These are phyloP conservation scores for Rosa rugosa DNA, from an alignment of 306 rosid genomes.

Conservation along the genomic window DNA sequence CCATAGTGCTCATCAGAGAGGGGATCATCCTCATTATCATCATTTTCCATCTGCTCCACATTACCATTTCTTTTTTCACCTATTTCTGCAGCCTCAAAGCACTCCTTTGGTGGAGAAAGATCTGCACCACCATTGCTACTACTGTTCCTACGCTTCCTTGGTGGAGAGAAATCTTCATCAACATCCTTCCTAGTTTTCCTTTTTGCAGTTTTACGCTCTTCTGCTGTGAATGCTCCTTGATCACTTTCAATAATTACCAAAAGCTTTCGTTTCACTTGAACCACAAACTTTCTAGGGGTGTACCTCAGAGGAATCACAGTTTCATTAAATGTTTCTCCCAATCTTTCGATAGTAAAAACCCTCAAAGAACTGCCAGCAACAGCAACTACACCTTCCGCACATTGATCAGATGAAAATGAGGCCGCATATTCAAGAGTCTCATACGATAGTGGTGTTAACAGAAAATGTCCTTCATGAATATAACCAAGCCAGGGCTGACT, in stretches of 20 bases:
- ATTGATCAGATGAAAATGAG: constrained; percentile 91
- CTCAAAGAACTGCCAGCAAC: constrained; percentile 91
- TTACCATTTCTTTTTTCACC: constrained; percentile 81
- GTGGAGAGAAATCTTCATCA: background rate
- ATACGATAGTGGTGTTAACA: constrained; percentile 91
- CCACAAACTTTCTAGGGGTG: constrained; percentile 94
- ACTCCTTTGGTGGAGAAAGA: constrained; percentile 40
- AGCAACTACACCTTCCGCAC: constrained; percentile 95
- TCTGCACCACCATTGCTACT: background rate
- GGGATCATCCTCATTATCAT: constrained; percentile 86
- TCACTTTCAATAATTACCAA: constrained; percentile 92
- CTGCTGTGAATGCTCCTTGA: constrained; percentile 86
- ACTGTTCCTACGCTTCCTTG: background rate
- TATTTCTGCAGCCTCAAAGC: constrained; percentile 74
- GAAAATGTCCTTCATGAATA: constrained; percentile 95
- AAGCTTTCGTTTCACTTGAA: constrained; percentile 79
- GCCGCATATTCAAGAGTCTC: constrained; percentile 95
- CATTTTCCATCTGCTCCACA: constrained; percentile 87
- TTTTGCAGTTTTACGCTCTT: constrained; percentile 92
- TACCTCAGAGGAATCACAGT: constrained; percentile 94
- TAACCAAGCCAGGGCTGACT: constrained; percentile 99
- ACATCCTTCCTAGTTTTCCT: background rate
- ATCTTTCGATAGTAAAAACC: constrained; percentile 86
- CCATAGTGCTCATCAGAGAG: constrained; percentile 92
- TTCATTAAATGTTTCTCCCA: constrained; percentile 97